Evolutionary conservation across 345 rosid genomes (phyloP), one percentile per base, ranked within the genome.

Genomic region (Populus davidiana): DNA sequence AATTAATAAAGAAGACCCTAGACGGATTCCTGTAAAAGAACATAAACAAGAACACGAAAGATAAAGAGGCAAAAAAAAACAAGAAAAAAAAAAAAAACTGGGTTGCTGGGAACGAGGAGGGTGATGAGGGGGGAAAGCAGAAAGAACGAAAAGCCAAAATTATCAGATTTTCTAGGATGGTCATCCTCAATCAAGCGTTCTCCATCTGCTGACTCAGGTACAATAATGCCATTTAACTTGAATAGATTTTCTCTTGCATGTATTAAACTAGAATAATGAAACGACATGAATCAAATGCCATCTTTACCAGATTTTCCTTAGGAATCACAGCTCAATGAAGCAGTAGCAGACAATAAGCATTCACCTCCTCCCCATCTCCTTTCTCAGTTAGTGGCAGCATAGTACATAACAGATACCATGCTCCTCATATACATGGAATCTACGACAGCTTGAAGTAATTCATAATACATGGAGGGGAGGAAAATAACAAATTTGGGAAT

Each of bases 41-140:
- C 25, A 69, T 67, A 5, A 8, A 9, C 0, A 39, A 62, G 29
- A 44, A 8, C 35, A 33, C 14, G 77, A 20, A 13, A 12, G 13
- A 8, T 0, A n/a, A 41, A 67, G 5, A 64, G 2, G 27, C 1
- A 5, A 36, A 16, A 13, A 8, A 49, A 52, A 54, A n/a, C 27
- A 25, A 25, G 27, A 25, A 4, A n/a, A 5, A 36, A 16, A 13
- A 8, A 49, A 52, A 54, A n/a, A 92, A 93, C 96, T 88, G 73
- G 97, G 88, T 74, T 70, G 62, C 17, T 82, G 87, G 35, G 90
- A 74, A 74, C 86, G 86, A 50, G 85, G 81, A 47, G 87, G 76
- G 54, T 82, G 44, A 21, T 86, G 81, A 47, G 89, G 81, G 65
- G 87, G 69, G 91, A 4, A 44, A 1, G 5, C 50, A 0, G 61